A percentile compares a stretch with the other conserved stretches of the same genome.
Conservation (phyloP, 805 yeast species). For the Scheffersomyces coipomensis region DNA sequence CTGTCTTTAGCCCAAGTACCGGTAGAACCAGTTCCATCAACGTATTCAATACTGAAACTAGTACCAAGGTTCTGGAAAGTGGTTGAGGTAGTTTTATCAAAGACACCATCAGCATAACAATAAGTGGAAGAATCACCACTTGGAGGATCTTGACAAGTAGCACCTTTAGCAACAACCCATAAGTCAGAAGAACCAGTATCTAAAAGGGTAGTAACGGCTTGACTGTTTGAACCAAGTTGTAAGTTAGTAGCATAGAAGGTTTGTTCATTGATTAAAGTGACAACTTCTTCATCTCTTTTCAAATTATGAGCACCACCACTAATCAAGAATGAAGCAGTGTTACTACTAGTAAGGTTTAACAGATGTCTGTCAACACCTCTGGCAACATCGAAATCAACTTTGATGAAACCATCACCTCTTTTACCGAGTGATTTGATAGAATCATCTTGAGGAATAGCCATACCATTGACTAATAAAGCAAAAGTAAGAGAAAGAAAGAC, state of each 20-base stretch:
- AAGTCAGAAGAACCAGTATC: slow-evolving; percentile 28
- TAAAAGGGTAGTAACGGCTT: slow-evolving; percentile 15
- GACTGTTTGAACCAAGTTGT: slow-evolving; percentile 11
- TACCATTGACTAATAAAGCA: slow-evolving; percentile 7
- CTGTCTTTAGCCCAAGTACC: slow-evolving; percentile 16
- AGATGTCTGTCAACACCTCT: neutral
- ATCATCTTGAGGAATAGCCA: slow-evolving; percentile 3
- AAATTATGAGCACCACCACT: neutral
- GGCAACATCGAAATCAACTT: slow-evolving; percentile 7
- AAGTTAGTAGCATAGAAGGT: slow-evolving; percentile 2
- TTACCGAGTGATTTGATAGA: slow-evolving; percentile 1
- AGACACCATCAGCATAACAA: slow-evolving; percentile 10
- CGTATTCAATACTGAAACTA: slow-evolving; percentile 9
- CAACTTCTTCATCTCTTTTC: slow-evolving; percentile 3
- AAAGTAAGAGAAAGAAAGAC: slow-evolving; percentile 6
- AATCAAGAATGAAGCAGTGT: neutral
- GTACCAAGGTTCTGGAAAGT: slow-evolving; percentile 4
- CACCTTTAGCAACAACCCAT: slow-evolving; percentile 24
- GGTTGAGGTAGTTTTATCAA: slow-evolving; percentile 9
- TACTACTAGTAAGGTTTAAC: neutral
- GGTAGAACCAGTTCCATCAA: slow-evolving; percentile 5
- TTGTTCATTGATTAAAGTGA: slow-evolving; percentile 3
- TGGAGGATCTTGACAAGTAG: slow-evolving; percentile 17
- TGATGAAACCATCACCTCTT: slow-evolving; percentile 5
- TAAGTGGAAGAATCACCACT: slow-evolving; percentile 2